Evolutionary conservation across 495 filamentous ascomycete genomes (phyloP).

Genomic region (Neurospora sp.): DNA sequence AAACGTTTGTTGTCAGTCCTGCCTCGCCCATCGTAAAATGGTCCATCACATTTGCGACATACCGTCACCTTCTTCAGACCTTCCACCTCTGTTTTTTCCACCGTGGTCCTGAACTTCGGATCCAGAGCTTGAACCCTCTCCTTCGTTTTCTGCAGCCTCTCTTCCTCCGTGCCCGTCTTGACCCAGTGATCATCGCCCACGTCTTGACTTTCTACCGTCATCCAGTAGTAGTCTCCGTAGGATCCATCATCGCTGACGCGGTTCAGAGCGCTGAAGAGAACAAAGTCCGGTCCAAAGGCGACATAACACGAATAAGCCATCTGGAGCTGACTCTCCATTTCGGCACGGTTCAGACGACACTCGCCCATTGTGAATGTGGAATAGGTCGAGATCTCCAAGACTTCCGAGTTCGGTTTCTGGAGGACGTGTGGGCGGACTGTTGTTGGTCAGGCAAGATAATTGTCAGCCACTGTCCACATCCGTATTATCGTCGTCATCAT

Average conservation of each 20-base stretch:
- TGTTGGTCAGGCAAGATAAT: neutral
- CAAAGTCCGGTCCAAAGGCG: slow-evolving; percentile 1
- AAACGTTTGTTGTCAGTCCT: neutral
- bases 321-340: slow-evolving; percentile 19
- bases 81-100: slow-evolving; percentile 11
- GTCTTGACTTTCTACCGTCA: slow-evolving; percentile 3
- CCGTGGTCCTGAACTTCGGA: slow-evolving; percentile 10
- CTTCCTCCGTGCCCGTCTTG: slow-evolving; percentile 7
- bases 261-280: slow-evolving; percentile 21
- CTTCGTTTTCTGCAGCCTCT: slow-evolving; percentile 11
- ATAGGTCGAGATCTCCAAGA: slow-evolving; percentile 6
- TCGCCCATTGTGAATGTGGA: slow-evolving; percentile 6
- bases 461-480: neutral
- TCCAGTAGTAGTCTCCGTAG: slow-evolving; percentile 20
- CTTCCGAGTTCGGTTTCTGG: slow-evolving; percentile 13
- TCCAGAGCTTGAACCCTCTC: slow-evolving; percentile 7
- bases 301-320: slow-evolving; percentile 18
- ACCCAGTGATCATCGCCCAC: slow-evolving; percentile 18
- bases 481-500: neutral
- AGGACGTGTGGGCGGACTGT: slow-evolving; percentile 23
- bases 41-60: neutral
- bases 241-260: slow-evolving; percentile 10
- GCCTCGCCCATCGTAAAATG: too few species aligned
- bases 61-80: slow-evolving; percentile 1
- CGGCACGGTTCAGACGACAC: slow-evolving; percentile 11